phyloP scores from a whole-genome alignment of 1,284 basidiomycete genomes.

The Amylostereum chailletii region DNA sequence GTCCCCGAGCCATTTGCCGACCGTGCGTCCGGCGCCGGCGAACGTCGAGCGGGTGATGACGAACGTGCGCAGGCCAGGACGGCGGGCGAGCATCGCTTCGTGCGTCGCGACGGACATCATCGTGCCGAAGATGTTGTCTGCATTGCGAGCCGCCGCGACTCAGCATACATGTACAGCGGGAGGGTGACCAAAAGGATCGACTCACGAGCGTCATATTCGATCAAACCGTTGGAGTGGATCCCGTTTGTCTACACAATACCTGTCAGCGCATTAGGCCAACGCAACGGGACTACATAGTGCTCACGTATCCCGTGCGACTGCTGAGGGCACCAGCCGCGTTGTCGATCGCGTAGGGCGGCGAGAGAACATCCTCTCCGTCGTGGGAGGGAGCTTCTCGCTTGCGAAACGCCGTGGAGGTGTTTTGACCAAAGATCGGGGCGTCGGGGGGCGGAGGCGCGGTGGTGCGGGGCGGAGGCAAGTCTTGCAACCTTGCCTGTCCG shows the following conservation, averaged over 20 bases:
- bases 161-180: background rate
- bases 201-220: constrained; percentile 51
- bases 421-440: constrained; percentile 38
- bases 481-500: constrained; percentile 39
- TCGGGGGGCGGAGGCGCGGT: constrained; percentile 40
- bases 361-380: constrained; percentile 28
- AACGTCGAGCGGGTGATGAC: constrained; percentile 71
- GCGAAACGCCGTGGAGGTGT: constrained; percentile 6
- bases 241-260: constrained; percentile 36
- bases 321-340: constrained; percentile 45
- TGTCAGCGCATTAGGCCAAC: constrained; percentile 7
- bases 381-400: constrained; percentile 24
- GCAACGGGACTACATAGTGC: constrained; percentile 12
- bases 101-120: constrained; percentile 64
- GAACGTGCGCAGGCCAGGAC: constrained; percentile 51
- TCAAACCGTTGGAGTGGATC: constrained; percentile 51
- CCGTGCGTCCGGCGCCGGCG: constrained; percentile 52
- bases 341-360: constrained; percentile 50
- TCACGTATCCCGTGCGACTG: constrained; percentile 43
- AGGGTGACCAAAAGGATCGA: background rate
- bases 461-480: constrained; percentile 44
- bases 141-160: background rate
- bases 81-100: constrained; percentile 50
- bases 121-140: constrained; percentile 60
- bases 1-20: constrained; percentile 68